These are phyloP conservation scores for Colletotrichum chlorophyti DNA, from an alignment of 2,329 filamentous ascomycete genomes.

Conservation along the genomic window DNA sequence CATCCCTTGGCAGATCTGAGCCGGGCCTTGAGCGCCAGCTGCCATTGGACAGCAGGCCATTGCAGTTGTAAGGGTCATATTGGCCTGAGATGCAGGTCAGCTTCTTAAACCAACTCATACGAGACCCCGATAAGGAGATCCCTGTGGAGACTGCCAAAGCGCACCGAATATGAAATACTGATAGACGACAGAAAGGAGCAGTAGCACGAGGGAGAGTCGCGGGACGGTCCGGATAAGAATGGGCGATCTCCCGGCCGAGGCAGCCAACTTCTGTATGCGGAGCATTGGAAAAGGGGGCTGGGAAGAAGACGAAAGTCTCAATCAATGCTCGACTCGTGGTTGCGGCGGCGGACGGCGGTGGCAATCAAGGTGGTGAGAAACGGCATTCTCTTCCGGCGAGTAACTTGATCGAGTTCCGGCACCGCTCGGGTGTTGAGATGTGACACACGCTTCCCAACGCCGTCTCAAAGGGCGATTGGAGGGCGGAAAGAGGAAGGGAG, in stretches of 20 bases:
- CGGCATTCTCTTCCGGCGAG: conserved; percentile 18
- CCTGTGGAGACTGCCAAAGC: not conserved
- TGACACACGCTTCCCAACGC: not conserved
- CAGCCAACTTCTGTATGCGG: conserved; percentile 14
- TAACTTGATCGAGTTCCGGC: not conserved
- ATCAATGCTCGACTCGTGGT: conserved; percentile 10
- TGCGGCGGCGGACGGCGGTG: not conserved
- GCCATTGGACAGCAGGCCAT: conserved; percentile 56
- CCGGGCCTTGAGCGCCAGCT: conserved; percentile 50
- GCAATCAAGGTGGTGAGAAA: conserved; percentile 5
- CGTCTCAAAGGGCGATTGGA: not conserved
- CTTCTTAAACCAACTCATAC: not conserved
- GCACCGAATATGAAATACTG: conserved; percentile 23
- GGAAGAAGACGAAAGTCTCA: not conserved
- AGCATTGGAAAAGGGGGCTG: conserved; percentile 16
- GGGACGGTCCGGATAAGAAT: conserved; percentile 4
- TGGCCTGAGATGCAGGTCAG: conserved; percentile 14
- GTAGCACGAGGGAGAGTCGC: conserved; percentile 15
- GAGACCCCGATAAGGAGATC: not conserved
- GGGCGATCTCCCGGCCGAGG: conserved; percentile 17
- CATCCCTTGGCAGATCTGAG: conserved; percentile 31
- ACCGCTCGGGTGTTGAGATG: not conserved
- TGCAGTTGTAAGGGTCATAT: conserved; percentile 60
- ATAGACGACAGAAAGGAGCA: conserved; percentile 22
- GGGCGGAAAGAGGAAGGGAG: not conserved